Conservation (phyloP, 495 filamentous ascomycete genomes). For the Penicillium coffeae region DNA sequence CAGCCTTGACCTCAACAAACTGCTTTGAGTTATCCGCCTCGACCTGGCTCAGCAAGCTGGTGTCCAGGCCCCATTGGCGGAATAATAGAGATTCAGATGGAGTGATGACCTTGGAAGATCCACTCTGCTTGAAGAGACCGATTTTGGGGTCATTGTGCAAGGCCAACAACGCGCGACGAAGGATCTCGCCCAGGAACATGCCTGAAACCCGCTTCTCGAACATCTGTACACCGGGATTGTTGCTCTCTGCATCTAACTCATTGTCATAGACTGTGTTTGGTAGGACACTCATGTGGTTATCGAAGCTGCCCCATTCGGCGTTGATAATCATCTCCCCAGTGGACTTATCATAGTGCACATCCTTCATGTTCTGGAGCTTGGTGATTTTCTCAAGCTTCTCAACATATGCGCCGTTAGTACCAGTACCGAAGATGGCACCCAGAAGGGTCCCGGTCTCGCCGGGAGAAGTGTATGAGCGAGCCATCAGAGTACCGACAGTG, state of each 20-base stretch:
- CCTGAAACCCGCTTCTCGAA: constrained; percentile 97
- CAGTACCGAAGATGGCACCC: constrained; percentile 88
- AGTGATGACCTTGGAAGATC: constrained; percentile 68
- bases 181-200: constrained; percentile 97
- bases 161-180: constrained; percentile 69
- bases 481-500: constrained; percentile 96
- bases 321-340: constrained; percentile 97
- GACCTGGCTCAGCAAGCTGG: constrained; percentile 75
- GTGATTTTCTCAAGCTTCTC: constrained; percentile 48
- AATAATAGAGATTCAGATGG: constrained; percentile 61
- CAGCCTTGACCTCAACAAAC: constrained; percentile 62
- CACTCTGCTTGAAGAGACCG: constrained; percentile 65
- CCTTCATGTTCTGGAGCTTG: constrained; percentile 43
- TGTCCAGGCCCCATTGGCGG: constrained; percentile 86
- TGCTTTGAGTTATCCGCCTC: constrained; percentile 67
- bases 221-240: constrained; percentile 96
- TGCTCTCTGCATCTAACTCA: constrained; percentile 69
- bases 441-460: constrained; percentile 82
- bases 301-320: constrained; percentile 97
- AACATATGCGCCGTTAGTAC: constrained; percentile 92
- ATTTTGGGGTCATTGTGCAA: constrained; percentile 58
- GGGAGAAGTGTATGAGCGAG: constrained; percentile 88
- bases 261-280: constrained; percentile 83
- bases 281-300: constrained; percentile 83
- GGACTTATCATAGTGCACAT: constrained; percentile 66